Evolutionary conservation across 352 stramenopile species (phyloP).

Genomic region (Phytophthora citricola): DNA sequence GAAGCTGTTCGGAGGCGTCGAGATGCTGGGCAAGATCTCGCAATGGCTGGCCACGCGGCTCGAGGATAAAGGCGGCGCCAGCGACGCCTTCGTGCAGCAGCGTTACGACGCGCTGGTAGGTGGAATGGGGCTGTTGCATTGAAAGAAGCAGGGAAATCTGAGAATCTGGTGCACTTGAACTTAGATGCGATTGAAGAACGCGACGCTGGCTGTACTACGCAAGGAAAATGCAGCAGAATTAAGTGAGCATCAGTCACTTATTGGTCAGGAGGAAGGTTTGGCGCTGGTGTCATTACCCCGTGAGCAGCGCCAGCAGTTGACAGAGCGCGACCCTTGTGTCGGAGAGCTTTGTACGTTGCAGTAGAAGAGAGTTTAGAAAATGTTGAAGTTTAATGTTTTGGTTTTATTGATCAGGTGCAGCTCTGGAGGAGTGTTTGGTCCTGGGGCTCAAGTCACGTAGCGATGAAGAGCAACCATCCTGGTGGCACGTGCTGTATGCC

Average conservation of each 20-base stretch:
- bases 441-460: slow-evolving; percentile 58
- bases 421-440: slow-evolving; percentile 67
- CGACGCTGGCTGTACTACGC: slow-evolving; percentile 62
- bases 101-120: slow-evolving; percentile 72
- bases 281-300: slow-evolving; percentile 11
- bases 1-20: slow-evolving; percentile 7
- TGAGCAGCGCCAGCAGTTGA: slow-evolving; percentile 44
- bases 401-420: slow-evolving; percentile 43
- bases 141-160: neutral
- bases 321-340: slow-evolving; percentile 62
- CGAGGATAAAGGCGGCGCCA: slow-evolving; percentile 43
- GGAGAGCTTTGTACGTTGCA: slow-evolving; percentile 61
- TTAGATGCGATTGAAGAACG: slow-evolving; percentile 75
- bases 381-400: neutral
- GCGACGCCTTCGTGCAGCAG: slow-evolving; percentile 55
- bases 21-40: slow-evolving; percentile 71
- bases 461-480: slow-evolving; percentile 54
- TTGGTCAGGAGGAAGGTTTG: slow-evolving; percentile 9
- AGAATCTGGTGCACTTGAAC: slow-evolving; percentile 7
- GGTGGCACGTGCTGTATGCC: slow-evolving; percentile 78
- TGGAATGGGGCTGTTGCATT: slow-evolving; percentile 8
- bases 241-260: slow-evolving; percentile 14
- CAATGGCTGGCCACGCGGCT: slow-evolving; percentile 71
- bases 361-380: neutral
- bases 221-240: slow-evolving; percentile 39